Conservation (phyloP, 257 asterid species). For the Ehretia macrophylla region DNA sequence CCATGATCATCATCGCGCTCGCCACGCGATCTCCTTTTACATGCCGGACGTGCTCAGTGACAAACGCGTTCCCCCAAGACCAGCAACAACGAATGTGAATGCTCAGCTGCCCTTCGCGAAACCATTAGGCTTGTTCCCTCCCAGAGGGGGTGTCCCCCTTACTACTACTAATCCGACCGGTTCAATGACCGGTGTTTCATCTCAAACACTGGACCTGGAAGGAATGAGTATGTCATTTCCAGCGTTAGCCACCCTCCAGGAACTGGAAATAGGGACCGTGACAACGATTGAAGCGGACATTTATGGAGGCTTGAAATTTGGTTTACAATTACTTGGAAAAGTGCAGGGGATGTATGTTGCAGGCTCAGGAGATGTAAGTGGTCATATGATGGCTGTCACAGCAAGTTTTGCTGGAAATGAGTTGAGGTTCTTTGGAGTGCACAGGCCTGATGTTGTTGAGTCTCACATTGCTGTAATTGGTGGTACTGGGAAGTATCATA, state of each 20-base stretch:
- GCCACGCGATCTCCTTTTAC: slow-evolving; percentile 13
- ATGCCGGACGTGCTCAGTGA: slow-evolving; percentile 22
- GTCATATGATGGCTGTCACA: slow-evolving; percentile 74
- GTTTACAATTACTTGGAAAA: slow-evolving; percentile 57
- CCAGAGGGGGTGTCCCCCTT: slow-evolving; percentile 18
- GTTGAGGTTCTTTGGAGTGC: slow-evolving; percentile 64
- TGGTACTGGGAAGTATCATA: slow-evolving; percentile 59
- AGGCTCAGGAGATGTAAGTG: slow-evolving; percentile 61
- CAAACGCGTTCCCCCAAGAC: slow-evolving; percentile 11
- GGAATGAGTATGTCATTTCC: slow-evolving; percentile 28
- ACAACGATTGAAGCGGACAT: slow-evolving; percentile 57
- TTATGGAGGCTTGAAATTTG: slow-evolving; percentile 40
- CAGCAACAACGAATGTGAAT: slow-evolving; percentile 13
- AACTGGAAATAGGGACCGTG: slow-evolving; percentile 49
- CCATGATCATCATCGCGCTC: not conserved
- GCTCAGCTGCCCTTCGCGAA: slow-evolving; percentile 29
- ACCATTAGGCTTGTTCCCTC: slow-evolving; percentile 32
- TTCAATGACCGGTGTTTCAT: slow-evolving; percentile 5
- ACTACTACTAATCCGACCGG: not conserved
- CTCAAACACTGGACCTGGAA: slow-evolving; percentile 19
- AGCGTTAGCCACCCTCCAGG: slow-evolving; percentile 27
- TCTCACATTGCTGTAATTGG: slow-evolving; percentile 77
- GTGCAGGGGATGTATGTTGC: slow-evolving; percentile 73
- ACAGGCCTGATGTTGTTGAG: slow-evolving; percentile 43
- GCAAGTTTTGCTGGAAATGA: slow-evolving; percentile 56